Evolutionary conservation across 1,284 basidiomycete species (phyloP), one percentile per base, ranked within the genome.

Genomic region (Ustilago lituana): DNA sequence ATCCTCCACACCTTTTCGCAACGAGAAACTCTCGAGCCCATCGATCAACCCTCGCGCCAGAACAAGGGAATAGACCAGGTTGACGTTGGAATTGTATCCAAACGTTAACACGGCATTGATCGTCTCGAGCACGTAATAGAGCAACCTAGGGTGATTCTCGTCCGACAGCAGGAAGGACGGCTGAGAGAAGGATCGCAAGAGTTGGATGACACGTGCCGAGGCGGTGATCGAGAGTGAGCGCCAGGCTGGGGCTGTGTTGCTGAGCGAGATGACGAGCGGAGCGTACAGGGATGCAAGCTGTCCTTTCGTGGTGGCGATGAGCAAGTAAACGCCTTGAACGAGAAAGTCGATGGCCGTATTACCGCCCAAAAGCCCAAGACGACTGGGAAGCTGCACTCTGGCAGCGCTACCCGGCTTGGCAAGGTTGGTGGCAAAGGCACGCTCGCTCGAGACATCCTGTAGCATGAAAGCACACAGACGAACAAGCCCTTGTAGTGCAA

Each of bases 111-210:
- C 85, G 5, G 89, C 87, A 82, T 94, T 96, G 85, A 97, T 92
- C 5, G 90, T 88, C 81, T 98, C 94, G 38, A 98, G 86, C 89
- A 93, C 88, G 83, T 95, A 95, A 83, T 91, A 97, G 26, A 96
- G 85, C 22, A 97, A 84, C 46, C 94, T 85, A 3, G 95, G 95
- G 81, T 98, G 91, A 6, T 93, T 92, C 83, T 97, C 94, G 69
- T 97, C 94, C 0, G 92, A 89, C 24, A 98, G 85, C 33, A 98
- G 84, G 83, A 97, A 98, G 7, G 88, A 84, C 0, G 95, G 92
- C 60, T 90, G 91, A 0, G 92, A 89, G 79, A 98, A 95, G 0
- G 93, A 91, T 32, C 88, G 89, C 83, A 97, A 91, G 7, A 98
- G 86, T 78, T 94, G 92, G 29, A 94, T 82, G 7, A 98, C 85